These are phyloP conservation scores for Acer saccharum DNA, from an alignment of 345 rosid species.

Conservation along the genomic window DNA sequence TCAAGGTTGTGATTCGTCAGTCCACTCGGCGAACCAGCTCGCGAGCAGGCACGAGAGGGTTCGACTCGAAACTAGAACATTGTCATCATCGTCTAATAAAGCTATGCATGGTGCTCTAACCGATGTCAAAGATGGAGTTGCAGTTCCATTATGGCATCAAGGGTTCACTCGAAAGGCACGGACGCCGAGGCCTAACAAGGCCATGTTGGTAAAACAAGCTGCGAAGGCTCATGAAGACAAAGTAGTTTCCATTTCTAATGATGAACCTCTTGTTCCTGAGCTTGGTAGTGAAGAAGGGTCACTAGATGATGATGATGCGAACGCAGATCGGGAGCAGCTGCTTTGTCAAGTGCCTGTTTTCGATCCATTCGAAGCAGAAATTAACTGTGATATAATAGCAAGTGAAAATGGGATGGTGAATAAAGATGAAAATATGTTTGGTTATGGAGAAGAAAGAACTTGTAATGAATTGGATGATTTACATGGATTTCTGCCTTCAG, in stretches of 20 bases:
- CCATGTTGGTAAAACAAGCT: constrained; percentile 4
- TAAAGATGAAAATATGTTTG: constrained; percentile 19
- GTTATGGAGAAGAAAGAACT: constrained; percentile 20
- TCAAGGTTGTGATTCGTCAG: constrained; percentile 61
- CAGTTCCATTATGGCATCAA: constrained; percentile 49
- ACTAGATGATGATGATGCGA: constrained; percentile 23
- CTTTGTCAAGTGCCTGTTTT: constrained; percentile 51
- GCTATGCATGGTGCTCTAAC: not conserved
- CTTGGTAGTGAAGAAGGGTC: constrained; percentile 46
- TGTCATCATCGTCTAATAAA: constrained; percentile 20
- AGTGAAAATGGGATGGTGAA: not conserved
- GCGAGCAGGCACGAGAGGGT: constrained; percentile 66
- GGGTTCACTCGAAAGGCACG: constrained; percentile 57
- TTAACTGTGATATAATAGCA: constrained; percentile 15
- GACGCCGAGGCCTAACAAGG: constrained; percentile 44
- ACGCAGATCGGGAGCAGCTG: constrained; percentile 34
- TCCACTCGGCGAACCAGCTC: constrained; percentile 66
- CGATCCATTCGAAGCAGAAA: constrained; percentile 38
- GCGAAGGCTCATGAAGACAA: constrained; percentile 13
- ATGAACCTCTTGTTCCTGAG: constrained; percentile 54
- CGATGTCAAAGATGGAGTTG: not conserved
- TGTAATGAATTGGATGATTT: constrained; percentile 30
- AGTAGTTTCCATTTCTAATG: constrained; percentile 9
- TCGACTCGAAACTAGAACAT: constrained; percentile 32
- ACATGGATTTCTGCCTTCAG: constrained; percentile 40